phyloP scores from a whole-genome alignment of 139 green algal genomes.

The Zygnema circumcarinatum region DNA sequence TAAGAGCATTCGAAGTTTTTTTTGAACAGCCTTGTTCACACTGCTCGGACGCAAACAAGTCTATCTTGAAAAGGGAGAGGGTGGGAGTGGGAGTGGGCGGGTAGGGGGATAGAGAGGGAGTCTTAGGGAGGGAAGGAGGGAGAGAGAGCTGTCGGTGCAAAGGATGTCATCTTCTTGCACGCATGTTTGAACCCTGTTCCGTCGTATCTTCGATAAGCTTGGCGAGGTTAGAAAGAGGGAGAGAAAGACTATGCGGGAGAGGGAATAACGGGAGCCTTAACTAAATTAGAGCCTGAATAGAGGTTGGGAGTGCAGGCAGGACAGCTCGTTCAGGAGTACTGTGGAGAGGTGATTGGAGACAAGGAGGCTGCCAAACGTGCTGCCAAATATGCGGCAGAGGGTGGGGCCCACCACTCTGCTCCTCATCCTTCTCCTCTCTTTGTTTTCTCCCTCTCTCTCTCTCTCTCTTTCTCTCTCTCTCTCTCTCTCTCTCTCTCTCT shows the following conservation, averaged over 20 bases:
- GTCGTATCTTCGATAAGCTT: no score
- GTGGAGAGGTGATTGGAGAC: slow-evolving; percentile 96
- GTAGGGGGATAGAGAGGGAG: no score
- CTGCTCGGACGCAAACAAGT: not conserved
- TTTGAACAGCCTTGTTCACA: not conserved
- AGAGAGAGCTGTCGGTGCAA: no score
- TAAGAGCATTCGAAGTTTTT: not conserved
- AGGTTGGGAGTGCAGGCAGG: slow-evolving; percentile 72
- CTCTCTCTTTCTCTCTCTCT: not conserved
- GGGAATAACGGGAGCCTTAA: no score
- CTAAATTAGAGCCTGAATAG: no score
- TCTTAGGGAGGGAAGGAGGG: no score
- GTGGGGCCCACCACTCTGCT: slow-evolving; percentile 71
- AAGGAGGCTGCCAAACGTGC: slow-evolving; percentile 89
- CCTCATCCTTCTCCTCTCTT: not conserved
- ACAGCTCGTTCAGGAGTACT: slow-evolving; percentile 97
- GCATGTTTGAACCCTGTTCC: no score
- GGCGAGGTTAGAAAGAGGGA: no score
- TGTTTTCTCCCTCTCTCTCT: slow-evolving; percentile 7
- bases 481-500: no score
- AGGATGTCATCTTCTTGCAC: no score
- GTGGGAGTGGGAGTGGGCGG: no score
- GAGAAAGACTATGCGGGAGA: no score
- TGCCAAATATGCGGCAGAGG: slow-evolving; percentile 79
- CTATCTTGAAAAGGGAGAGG: not conserved